Percentiles rank a stretch among this genome's conserved stretches.
These are phyloP conservation scores for Ilex aquifolium DNA, from an alignment of 257 asterid species.

Conservation along the genomic window DNA sequence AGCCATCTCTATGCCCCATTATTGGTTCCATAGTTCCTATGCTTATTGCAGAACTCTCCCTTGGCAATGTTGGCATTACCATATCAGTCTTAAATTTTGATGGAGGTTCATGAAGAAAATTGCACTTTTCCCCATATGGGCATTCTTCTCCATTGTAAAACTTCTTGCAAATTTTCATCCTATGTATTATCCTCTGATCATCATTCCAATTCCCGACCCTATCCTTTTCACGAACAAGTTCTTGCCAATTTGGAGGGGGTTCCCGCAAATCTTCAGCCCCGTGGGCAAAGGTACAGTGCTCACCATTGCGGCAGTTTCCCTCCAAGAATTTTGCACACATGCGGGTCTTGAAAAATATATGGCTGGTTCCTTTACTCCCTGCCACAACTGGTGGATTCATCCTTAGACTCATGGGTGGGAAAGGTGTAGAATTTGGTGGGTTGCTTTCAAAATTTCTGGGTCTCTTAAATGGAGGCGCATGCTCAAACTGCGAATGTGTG, in stretches of 20 bases:
- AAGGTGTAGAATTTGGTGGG: constrained; percentile 19
- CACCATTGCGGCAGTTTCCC: constrained; percentile 71
- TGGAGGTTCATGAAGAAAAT: constrained; percentile 63
- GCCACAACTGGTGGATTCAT: constrained; percentile 24
- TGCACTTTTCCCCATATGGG: constrained; percentile 80
- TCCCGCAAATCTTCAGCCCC: constrained; percentile 56
- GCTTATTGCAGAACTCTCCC: constrained; percentile 69
- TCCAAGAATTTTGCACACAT: constrained; percentile 58
- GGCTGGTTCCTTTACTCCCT: constrained; percentile 57
- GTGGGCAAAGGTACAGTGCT: constrained; percentile 75
- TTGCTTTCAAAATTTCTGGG: constrained; percentile 34
- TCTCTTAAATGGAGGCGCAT: constrained; percentile 32
- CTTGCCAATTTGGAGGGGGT: constrained; percentile 92
- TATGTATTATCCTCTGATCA: constrained; percentile 55
- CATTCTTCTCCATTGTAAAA: constrained; percentile 79
- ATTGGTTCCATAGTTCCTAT: constrained; percentile 36
- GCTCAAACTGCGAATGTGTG: constrained; percentile 25
- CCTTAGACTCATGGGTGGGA: constrained; percentile 2
- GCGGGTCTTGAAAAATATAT: constrained; percentile 74
- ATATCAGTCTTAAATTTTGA: constrained; percentile 32
- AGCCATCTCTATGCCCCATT: constrained; percentile 17
- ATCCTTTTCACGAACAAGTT: constrained; percentile 57
- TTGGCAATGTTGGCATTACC: constrained; percentile 34
- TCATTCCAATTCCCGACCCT: constrained; percentile 38
- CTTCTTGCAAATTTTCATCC: constrained; percentile 79